Conservation (phyloP, 148 eudicot genomes). For the Rhododendron kiyosumense region DNA sequence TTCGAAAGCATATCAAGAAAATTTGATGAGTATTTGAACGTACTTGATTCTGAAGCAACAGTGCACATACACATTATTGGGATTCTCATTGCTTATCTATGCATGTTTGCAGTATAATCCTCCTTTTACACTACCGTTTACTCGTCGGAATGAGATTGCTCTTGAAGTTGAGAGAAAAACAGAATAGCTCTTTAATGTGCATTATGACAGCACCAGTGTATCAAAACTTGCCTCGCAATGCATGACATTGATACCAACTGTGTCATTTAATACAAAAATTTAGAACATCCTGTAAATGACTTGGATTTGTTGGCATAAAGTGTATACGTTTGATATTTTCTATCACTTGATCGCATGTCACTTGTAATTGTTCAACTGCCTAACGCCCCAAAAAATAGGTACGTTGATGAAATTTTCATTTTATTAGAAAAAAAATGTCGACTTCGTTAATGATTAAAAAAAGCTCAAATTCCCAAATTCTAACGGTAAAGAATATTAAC, state of each 20-base stretch:
- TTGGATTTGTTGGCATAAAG: not conserved
- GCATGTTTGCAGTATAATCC: slow-evolving; percentile 78
- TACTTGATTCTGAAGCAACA: not conserved
- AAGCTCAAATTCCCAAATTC: too few relatives aligned
- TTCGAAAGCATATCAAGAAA: not conserved
- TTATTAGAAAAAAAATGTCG: too few relatives aligned
- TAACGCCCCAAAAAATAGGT: too few relatives aligned
- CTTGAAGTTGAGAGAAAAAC: slow-evolving; percentile 75
- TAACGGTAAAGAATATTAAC: too few relatives aligned
- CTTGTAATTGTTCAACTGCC: not conserved
- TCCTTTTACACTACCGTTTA: slow-evolving; percentile 85
- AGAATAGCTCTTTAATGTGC: slow-evolving; percentile 16
- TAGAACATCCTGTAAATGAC: not conserved
- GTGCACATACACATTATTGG: not conserved
- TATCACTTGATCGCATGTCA: not conserved
- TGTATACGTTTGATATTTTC: not conserved
- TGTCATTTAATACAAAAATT: not conserved
- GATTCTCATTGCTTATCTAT: not conserved
- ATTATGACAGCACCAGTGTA: not conserved
- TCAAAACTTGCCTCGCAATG: not conserved
- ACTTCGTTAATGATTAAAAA: too few relatives aligned
- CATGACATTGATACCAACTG: not conserved
- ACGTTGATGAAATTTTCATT: too few relatives aligned
- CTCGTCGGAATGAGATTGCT: slow-evolving; percentile 91
- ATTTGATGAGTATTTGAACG: not conserved